Evolutionary conservation across 1,284 basidiomycete species (phyloP), one percentile per base, ranked within the genome.

Genomic region (Marasmius oreades): DNA sequence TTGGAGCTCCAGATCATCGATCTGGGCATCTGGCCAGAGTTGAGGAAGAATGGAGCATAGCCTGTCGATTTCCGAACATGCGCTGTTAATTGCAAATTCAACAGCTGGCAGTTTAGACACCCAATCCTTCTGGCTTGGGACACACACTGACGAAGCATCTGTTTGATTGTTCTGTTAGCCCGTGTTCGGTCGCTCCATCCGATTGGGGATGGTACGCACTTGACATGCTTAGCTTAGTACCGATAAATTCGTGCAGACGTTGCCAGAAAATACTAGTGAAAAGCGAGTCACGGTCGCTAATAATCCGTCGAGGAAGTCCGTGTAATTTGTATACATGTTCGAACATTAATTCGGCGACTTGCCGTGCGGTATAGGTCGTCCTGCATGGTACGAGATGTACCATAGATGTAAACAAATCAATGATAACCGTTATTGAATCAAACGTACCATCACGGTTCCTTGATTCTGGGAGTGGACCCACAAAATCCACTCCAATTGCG

Each of bases 261-360:
- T 60, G 66, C 76, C 78, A 81, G 58, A 80, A 73, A n/a, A 50
- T 31, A n/a, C 69, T 65, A 0, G 74, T 73, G 59, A 79, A 81
- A 14, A 72, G 56, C 0, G 67, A 61, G 55, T 80, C 76, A 3
- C 73, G 62, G 55, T 80, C 72, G 8, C 66, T 69, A 8, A 78
- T 62, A 23, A 83, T 77, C 0, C 54, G 51, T 5, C 59, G 39
- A 0, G 70, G 77, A 0, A 78, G 55, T 0, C 76, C 73, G 58
- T 77, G 73, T 5, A 73, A 63, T 26, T 66, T 66, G 52, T 74
- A 73, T 0, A 78, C 64, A 6, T 64, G 43, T 2, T 64, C 61
- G 50, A 76, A 72, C 10, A 77, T 57, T 0, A 77, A 11, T 55
- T 74, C 69, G 0, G 76, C 74, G 3, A 76, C 62, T 2, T 78